phyloP scores from a whole-genome alignment of 192 early-diverging fungal genomes.

The Mortierella claussenii region DNA sequence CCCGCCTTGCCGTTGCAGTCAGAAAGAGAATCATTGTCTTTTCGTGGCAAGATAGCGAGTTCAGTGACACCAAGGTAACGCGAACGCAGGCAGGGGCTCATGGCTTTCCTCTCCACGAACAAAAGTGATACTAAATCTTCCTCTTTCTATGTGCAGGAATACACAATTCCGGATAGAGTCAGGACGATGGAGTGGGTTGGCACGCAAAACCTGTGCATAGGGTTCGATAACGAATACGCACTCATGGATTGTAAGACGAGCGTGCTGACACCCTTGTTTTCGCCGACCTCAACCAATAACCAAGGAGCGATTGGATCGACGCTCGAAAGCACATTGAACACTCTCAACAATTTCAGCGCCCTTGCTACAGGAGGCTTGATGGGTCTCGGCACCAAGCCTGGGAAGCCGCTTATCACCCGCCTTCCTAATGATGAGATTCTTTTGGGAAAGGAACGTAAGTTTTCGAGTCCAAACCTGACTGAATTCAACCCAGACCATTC shows the following conservation, averaged over 20 bases:
- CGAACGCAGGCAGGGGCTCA: neutral
- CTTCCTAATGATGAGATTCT: slow-evolving; percentile 72
- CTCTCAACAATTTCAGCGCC: slow-evolving; percentile 48
- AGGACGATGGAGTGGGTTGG: slow-evolving; percentile 83
- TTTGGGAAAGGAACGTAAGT: slow-evolving; percentile 69
- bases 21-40: slow-evolving; percentile 78
- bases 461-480: neutral
- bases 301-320: slow-evolving; percentile 54
- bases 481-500: neutral
- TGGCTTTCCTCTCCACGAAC: neutral
- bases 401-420: slow-evolving; percentile 70
- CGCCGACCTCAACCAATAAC: slow-evolving; percentile 49
- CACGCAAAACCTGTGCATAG: slow-evolving; percentile 71
- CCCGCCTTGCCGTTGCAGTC: slow-evolving; percentile 78
- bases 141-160: slow-evolving; percentile 62
- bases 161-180: slow-evolving; percentile 75
- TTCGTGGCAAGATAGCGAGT: slow-evolving; percentile 81
- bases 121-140: neutral
- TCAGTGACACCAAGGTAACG: slow-evolving; percentile 68
- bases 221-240: slow-evolving; percentile 70
- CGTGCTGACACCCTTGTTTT: slow-evolving; percentile 64
- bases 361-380: slow-evolving; percentile 48
- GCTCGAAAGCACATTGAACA: slow-evolving; percentile 55
- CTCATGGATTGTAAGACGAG: slow-evolving; percentile 70
- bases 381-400: slow-evolving; percentile 60